Base-by-base conservation (phyloP, 2,329 filamentous ascomycete species). In the Chlorencoelia australis region DNA sequence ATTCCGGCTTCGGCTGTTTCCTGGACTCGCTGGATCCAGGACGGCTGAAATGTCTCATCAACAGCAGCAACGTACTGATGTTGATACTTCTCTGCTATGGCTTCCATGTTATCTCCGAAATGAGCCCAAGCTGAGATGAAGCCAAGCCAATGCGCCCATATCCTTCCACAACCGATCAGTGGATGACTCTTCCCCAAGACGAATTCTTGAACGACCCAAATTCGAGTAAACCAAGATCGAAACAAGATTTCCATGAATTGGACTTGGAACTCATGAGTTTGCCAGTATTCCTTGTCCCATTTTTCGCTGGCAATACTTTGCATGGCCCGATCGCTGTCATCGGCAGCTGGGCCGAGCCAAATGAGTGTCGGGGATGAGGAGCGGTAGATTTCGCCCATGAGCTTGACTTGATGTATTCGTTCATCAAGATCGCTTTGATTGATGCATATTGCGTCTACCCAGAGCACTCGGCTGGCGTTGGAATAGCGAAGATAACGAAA, bases 301-400 rank as follows among this genome's bases (percentile, higher is more conserved):
- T 15, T 8, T 8, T 36, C 27, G 22, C 3, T 25, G 22, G 10
- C 3, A 19, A 30, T n/a, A 18, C 34, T 36, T 13, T 9, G 27
- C 26, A 36, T 36, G 10, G 27, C 18, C n/a, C 22, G n/a, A 14
- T 30, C 34, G 21, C 34, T 36, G 9, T 16, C 27, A 6, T 30
- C 20, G 2, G 32, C 20, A 7, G 37, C 19, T 20, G 30, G 17
- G 19, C 41, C 41, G 2, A 43, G 30, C 40, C 40, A 42, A 20
- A 40, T 25, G 7, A 40, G 10, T 1, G 36, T 34, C 5, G 26
- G 17, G 9, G 21, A 17, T n/a, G 48, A 46, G 4, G 26, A 5
- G n/a, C 43, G 26, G 24, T 45, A 54, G 5, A 52, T 44, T 1
- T 43, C 19, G 8, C 40, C 35, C 47, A 51, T 54, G 4, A 45